A percentile compares a stretch with the other conserved stretches of the same genome.
phyloP scores from a whole-genome alignment of 768 basidiomycete species.

The Termitomyces sp. region DNA sequence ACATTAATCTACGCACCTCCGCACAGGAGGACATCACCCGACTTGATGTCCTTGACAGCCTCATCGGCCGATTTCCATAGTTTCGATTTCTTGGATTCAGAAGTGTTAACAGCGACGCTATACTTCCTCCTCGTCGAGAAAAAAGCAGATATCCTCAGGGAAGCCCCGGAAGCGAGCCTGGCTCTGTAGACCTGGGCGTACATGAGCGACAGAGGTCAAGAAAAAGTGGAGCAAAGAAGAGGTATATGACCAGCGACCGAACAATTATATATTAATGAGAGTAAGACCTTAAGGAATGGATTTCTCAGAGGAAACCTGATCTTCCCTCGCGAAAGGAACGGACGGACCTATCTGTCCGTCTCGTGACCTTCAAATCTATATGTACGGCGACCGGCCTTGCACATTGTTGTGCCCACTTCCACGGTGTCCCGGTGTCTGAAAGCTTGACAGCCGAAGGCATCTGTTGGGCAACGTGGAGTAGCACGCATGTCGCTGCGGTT shows the following conservation, averaged over 20 bases:
- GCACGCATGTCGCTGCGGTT: no score
- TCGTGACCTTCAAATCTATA: conserved; percentile 3
- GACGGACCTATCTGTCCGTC: conserved; percentile 12
- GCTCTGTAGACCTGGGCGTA: conserved; percentile 23
- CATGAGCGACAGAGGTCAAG: conserved; percentile 7
- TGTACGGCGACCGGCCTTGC: conserved; percentile 4
- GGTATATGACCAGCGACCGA: background rate
- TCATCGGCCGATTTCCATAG: conserved; percentile 83
- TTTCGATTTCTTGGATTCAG: conserved; percentile 46
- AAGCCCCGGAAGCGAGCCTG: conserved; percentile 15
- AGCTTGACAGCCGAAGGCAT: background rate
- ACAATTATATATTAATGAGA: conserved; percentile 5
- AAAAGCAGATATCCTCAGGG: conserved; percentile 20
- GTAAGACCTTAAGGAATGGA: conserved; percentile 1
- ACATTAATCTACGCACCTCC: conserved; percentile 57
- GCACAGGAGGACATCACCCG: conserved; percentile 74
- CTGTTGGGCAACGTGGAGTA: background rate
- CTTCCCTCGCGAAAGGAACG: conserved; percentile 15
- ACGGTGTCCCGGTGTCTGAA: background rate
- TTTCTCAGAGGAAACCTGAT: conserved; percentile 13
- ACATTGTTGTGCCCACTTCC: conserved; percentile 1
- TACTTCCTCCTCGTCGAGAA: conserved; percentile 25
- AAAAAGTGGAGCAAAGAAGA: background rate
- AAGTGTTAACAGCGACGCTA: conserved; percentile 30
- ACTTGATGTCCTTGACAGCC: conserved; percentile 79